These are phyloP conservation scores for Entomortierella parvispora DNA, from an alignment of 192 early-diverging fungal species.

Conservation along the genomic window DNA sequence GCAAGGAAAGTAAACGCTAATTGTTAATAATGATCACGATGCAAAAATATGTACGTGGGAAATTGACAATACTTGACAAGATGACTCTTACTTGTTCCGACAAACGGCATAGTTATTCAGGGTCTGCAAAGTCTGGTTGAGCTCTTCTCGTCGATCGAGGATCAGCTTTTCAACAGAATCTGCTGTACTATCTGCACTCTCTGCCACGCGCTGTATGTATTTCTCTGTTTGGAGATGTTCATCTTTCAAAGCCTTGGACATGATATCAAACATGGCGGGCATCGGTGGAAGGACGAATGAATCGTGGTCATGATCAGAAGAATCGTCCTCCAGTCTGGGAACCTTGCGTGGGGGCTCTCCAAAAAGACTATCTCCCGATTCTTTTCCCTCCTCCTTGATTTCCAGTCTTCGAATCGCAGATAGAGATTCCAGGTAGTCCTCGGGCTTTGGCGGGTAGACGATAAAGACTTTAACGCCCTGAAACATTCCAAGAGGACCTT, in stretches of 20 bases:
- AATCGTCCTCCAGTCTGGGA: neutral
- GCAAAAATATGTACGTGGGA: neutral
- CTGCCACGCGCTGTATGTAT: neutral
- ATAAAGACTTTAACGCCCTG: conserved; percentile 34
- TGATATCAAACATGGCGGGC: conserved; percentile 11
- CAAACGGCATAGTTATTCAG: conserved; percentile 25
- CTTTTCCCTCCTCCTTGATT: neutral
- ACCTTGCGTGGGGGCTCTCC: neutral
- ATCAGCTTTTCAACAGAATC: too few relatives aligned
- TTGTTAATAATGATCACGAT: neutral
- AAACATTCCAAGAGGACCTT: conserved; percentile 39
- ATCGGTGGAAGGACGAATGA: neutral
- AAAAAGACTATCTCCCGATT: neutral
- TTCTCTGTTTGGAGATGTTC: conserved; percentile 4
- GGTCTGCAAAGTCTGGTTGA: conserved; percentile 1
- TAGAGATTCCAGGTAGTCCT: conserved; percentile 17
- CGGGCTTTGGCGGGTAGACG: conserved; percentile 30
- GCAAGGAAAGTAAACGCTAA: neutral
- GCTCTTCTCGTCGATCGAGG: neutral
- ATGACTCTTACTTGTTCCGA: conserved; percentile 25
- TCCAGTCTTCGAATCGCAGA: neutral
- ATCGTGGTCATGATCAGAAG: too few relatives aligned
- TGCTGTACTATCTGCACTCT: neutral
- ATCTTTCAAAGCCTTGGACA: conserved; percentile 13
- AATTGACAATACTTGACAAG: too few relatives aligned